Percentiles rank a stretch among this genome's conserved stretches.
These are phyloP conservation scores for Lasiosphaeriaceae sp. DNA, from an alignment of 495 filamentous ascomycete genomes.

Conservation along the genomic window DNA sequence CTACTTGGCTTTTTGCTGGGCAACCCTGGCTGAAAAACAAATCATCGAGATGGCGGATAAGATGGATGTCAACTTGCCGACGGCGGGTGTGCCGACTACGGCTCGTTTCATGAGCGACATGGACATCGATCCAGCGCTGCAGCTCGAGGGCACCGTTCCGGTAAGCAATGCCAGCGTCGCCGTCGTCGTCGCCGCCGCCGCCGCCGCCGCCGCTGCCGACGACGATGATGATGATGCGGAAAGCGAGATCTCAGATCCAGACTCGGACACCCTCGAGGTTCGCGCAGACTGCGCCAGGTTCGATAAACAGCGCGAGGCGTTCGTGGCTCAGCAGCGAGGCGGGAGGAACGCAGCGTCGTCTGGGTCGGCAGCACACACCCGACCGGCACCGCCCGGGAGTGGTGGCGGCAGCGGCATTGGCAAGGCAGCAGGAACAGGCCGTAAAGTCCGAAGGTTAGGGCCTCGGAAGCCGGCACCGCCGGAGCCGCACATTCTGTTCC, in stretches of 20 bases:
- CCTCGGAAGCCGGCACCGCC: constrained; percentile 71
- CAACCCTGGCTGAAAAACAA: too few species aligned
- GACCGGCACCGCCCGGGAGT: not conserved
- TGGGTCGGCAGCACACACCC: not conserved
- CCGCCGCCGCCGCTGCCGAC: constrained; percentile 5
- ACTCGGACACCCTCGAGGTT: constrained; percentile 37
- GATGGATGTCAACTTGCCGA: too few species aligned
- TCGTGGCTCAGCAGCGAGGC: constrained; percentile 27
- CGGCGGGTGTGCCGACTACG: not conserved
- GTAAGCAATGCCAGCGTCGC: constrained; percentile 3
- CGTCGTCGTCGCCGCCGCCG: constrained; percentile 4
- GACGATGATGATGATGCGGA: constrained; percentile 14
- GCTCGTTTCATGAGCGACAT: not conserved
- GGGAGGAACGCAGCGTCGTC: constrained; percentile 2
- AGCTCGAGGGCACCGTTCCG: not conserved
- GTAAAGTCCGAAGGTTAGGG: constrained; percentile 34
- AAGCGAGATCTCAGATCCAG: constrained; percentile 33
- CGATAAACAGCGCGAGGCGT: constrained; percentile 30
- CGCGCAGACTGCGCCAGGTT: constrained; percentile 31
- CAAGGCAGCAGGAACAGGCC: not conserved
- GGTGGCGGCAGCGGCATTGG: not conserved
- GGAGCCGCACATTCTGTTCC: constrained; percentile 67
- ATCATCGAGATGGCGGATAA: too few species aligned
- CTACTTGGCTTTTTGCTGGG: too few species aligned
- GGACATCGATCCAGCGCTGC: not conserved